These are phyloP conservation scores for Kluyveromyces aestuarii DNA, from an alignment of 805 yeast species.

Conservation along the genomic window DNA sequence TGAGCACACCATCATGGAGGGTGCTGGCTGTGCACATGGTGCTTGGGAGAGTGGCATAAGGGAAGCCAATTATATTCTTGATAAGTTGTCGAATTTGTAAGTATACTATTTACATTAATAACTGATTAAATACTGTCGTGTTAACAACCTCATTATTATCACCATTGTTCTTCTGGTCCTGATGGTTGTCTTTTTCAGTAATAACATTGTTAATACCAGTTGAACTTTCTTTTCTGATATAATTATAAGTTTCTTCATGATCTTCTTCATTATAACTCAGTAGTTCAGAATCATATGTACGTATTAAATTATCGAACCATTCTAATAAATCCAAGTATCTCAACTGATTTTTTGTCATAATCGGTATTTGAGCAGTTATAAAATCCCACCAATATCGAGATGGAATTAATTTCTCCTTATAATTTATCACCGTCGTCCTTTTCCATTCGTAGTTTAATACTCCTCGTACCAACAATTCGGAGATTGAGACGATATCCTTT, in stretches of 20 bases:
- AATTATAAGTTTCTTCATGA: not conserved
- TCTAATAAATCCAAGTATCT: conserved; percentile 16
- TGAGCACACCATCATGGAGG: conserved; percentile 79
- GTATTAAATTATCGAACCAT: conserved; percentile 23
- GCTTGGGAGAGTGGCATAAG: conserved; percentile 73
- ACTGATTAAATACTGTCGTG: conserved; percentile 6
- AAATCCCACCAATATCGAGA: conserved; percentile 29
- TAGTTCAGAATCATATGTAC: conserved; percentile 12
- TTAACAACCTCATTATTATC: conserved; percentile 3
- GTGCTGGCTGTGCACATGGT: conserved; percentile 89
- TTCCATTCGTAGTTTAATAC: conserved; percentile 17
- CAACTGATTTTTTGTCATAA: conserved; percentile 13
- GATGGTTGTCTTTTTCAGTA: not conserved
- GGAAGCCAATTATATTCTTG: conserved; percentile 36
- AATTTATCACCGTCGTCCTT: conserved; percentile 21
- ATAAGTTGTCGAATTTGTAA: conserved; percentile 1
- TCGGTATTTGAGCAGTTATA: conserved; percentile 19
- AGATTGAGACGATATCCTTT: conserved; percentile 20
- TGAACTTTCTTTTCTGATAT: not conserved
- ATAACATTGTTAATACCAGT: not conserved
- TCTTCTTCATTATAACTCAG: conserved; percentile 4
- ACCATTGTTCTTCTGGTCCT: not conserved
- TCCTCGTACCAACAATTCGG: conserved; percentile 19
- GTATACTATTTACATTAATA: conserved; percentile 1
- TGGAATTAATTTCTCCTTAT: conserved; percentile 22